phyloP scores from a whole-genome alignment of 352 stramenopile species.

The Globisporangium paddicum region DNA sequence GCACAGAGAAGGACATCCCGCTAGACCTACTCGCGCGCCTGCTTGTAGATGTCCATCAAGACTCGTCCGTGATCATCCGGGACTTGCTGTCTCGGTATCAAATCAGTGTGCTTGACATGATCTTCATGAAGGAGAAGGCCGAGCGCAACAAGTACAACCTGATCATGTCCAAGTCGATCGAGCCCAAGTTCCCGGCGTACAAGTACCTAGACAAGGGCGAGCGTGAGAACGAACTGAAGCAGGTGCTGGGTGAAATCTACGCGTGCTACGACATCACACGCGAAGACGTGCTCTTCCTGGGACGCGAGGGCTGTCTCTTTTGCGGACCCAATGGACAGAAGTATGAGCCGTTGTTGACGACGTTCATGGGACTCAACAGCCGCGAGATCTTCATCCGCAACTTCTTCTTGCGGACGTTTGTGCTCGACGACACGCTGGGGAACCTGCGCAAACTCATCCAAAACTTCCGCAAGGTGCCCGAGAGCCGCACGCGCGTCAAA shows the following conservation, averaged over 20 bases:
- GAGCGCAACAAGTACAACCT: conserved; percentile 98
- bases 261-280: conserved; percentile 96
- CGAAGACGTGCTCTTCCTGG: conserved; percentile 95
- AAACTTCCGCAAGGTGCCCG: conserved; percentile 79
- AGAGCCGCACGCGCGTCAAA: conserved; percentile 77
- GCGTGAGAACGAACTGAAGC: conserved; percentile 97
- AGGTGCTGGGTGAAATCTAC: conserved; percentile 93
- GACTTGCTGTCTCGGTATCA: conserved; percentile 95
- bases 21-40: conserved; percentile 94
- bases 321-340: conserved; percentile 92
- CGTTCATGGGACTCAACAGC: conserved; percentile 95
- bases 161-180: conserved; percentile 95
- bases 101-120: conserved; percentile 92
- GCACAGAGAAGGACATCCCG: conserved; percentile 94
- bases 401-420: conserved; percentile 95
- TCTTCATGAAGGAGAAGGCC: conserved; percentile 93
- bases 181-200: conserved; percentile 93
- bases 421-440: conserved; percentile 93
- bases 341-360: conserved; percentile 94
- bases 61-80: conserved; percentile 95
- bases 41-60: conserved; percentile 95
- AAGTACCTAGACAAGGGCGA: conserved; percentile 98
- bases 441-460: conserved; percentile 86
- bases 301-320: conserved; percentile 91
- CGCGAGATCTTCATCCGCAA: conserved; percentile 98